phyloP scores from a whole-genome alignment of 2,329 filamentous ascomycete genomes.

The Cladosporium sp. region DNA sequence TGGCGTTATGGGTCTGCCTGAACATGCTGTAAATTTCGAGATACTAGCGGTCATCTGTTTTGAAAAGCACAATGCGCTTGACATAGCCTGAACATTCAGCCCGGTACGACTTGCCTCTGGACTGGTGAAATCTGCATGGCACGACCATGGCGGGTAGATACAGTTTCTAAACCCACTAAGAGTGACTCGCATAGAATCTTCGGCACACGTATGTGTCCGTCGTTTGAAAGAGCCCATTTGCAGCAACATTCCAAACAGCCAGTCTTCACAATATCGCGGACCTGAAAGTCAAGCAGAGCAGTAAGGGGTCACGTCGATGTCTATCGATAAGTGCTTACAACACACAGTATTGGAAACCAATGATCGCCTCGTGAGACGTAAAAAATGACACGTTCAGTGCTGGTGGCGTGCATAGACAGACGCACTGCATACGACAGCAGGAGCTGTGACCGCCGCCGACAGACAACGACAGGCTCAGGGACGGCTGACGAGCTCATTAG shows the following conservation, averaged over 20 bases:
- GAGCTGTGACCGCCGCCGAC: slow-evolving; percentile 6
- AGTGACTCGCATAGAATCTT: slow-evolving; percentile 4
- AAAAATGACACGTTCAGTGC: neutral
- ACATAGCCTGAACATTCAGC: neutral
- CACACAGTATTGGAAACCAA: neutral
- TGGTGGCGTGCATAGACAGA: neutral
- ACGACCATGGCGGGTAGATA: slow-evolving; percentile 1
- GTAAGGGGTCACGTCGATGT: neutral
- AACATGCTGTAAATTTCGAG: neutral
- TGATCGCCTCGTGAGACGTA: neutral
- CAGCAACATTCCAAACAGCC: neutral
- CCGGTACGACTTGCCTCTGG: neutral
- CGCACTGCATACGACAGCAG: slow-evolving; percentile 21
- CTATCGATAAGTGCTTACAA: neutral
- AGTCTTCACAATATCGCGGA: neutral
- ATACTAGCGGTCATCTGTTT: neutral
- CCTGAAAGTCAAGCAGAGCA: neutral
- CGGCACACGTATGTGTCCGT: neutral
- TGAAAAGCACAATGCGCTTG: neutral
- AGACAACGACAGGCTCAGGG: slow-evolving; percentile 4
- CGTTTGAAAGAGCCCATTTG: neutral
- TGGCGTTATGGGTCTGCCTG: neutral
- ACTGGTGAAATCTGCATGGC: neutral
- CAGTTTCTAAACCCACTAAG: neutral
- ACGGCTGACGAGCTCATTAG: slow-evolving; percentile 18